A percentile compares a stretch with the other conserved stretches of the same genome.
phyloP scores from a whole-genome alignment of 495 filamentous ascomycete genomes.

The Penicillium crystallinum region DNA sequence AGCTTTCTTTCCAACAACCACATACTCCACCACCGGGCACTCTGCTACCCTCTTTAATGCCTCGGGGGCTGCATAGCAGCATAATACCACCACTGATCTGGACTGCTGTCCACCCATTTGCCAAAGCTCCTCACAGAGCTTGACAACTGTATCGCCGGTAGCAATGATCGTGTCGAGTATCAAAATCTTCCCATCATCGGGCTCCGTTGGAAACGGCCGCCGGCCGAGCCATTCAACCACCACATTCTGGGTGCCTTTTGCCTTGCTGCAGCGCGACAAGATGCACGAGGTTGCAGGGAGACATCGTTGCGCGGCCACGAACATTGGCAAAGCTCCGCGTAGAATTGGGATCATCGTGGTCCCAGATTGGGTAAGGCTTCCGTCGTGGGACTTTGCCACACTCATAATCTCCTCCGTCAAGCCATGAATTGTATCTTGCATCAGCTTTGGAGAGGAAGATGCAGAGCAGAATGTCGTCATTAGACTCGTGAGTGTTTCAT shows the following conservation, averaged over 20 bases:
- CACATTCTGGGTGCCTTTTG: background rate
- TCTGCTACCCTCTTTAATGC: background rate
- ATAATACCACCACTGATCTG: background rate
- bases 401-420: background rate
- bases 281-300: background rate
- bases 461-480: background rate
- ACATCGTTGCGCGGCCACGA: background rate
- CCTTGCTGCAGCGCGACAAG: background rate
- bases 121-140: background rate
- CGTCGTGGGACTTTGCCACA: background rate
- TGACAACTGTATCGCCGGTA: background rate
- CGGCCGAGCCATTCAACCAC: slow-evolving; percentile 1
- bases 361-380: background rate
- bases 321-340: background rate
- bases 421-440: slow-evolving; percentile 5
- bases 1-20: background rate
- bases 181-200: background rate
- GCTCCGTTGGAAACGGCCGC: background rate
- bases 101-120: background rate
- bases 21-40: background rate
- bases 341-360: slow-evolving; percentile 5
- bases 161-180: slow-evolving; percentile 1
- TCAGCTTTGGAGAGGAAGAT: background rate
- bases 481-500: background rate
- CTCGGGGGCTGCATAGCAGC: background rate